Conservation (phyloP, 2,329 filamentous ascomycete genomes). For the Arachnomyces sp. region DNA sequence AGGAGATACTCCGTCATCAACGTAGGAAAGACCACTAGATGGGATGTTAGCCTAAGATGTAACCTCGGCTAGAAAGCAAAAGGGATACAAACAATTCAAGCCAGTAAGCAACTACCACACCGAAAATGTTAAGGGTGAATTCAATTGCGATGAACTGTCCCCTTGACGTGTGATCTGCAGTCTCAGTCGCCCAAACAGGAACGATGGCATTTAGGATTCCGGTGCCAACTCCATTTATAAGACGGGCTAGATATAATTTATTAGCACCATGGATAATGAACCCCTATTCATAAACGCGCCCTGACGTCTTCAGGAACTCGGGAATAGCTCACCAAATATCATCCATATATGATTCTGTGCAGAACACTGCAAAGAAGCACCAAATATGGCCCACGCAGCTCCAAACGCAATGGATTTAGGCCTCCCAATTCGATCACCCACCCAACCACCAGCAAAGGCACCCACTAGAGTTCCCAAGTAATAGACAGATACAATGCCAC, state of each 20-base stretch:
- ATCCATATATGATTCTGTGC: conserved; percentile 63
- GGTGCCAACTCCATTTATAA: conserved; percentile 59
- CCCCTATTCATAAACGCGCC: not conserved
- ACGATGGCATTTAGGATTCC: conserved; percentile 64
- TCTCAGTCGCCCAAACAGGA: conserved; percentile 65
- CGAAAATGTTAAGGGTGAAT: conserved; percentile 66
- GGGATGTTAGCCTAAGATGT: conserved; percentile 7
- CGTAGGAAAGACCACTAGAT: conserved; percentile 51
- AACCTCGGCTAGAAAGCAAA: not conserved
- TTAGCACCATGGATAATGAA: not conserved
- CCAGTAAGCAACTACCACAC: conserved; percentile 60
- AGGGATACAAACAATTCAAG: conserved; percentile 38
- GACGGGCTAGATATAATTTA: conserved; percentile 37
- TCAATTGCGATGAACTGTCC: conserved; percentile 65
- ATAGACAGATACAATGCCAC: conserved; percentile 53
- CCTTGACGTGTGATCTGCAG: conserved; percentile 58
- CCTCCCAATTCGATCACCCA: conserved; percentile 56
- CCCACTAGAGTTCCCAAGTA: conserved; percentile 59
- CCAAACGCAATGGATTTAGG: conserved; percentile 58
- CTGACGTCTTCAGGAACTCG: no score
- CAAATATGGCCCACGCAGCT: conserved; percentile 51
- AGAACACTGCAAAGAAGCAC: conserved; percentile 57
- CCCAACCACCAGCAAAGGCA: conserved; percentile 54
- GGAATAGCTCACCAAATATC: conserved; percentile 50
- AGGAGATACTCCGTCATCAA: conserved; percentile 49